phyloP scores from a whole-genome alignment of 306 rosid genomes.

The Delonix regia region DNA sequence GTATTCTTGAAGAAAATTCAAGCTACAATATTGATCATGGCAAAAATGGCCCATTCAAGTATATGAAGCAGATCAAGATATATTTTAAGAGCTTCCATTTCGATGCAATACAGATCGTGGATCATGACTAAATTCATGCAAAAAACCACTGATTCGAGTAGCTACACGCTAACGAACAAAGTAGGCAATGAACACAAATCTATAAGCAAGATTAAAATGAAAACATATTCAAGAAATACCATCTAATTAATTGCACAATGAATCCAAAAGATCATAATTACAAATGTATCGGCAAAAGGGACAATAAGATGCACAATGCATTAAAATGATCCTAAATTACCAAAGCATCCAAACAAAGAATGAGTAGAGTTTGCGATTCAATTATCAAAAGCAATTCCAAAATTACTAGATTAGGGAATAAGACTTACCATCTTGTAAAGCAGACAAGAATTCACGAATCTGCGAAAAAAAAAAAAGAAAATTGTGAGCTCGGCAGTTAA shows the following conservation, averaged over 20 bases:
- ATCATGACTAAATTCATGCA: constrained; percentile 4
- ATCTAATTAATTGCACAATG: background rate
- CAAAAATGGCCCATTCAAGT: background rate
- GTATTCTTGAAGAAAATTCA: constrained; percentile 4
- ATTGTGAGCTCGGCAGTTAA: background rate
- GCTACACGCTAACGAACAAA: background rate
- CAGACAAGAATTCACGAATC: constrained; percentile 26
- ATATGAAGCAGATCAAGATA: constrained; percentile 12
- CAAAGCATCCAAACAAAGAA: background rate
- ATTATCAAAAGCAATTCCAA: constrained; percentile 3
- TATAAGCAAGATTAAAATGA: background rate
- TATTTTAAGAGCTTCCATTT: background rate
- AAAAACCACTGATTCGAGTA: background rate
- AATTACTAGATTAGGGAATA: background rate
- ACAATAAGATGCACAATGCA: background rate
- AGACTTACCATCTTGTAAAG: constrained; percentile 41
- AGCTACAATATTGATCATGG: background rate
- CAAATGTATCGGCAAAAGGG: background rate
- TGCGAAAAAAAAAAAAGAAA: constrained; percentile 17
- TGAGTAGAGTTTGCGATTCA: background rate
- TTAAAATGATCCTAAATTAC: background rate
- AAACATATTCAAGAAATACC: background rate
- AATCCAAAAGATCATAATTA: background rate
- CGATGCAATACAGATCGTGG: constrained; percentile 33
- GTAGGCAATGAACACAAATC: background rate